Evolutionary conservation across 148 eudicot species (phyloP), one percentile per base, ranked within the genome.

Genomic region (Polygonum maritimum): DNA sequence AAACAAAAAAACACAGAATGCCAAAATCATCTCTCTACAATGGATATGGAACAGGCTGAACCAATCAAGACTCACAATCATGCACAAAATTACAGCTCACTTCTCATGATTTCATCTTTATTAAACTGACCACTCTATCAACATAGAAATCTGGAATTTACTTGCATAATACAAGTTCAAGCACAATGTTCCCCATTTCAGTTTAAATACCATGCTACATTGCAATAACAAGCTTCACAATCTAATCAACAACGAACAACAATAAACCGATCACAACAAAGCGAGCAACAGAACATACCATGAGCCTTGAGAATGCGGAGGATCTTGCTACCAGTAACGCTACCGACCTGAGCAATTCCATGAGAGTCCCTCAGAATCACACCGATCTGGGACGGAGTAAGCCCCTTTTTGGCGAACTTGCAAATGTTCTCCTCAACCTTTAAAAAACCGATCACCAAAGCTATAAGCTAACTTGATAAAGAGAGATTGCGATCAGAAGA

Each of bases 251-350:
- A 52, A 52, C 19, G 31, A 26, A 26, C 31, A 26, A n/a, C 10
- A 55, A 55, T 6, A n/a, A 55, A 55, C 7, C 7, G 26, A 55
- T n/a, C 31, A 6, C 21, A 16, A 19, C n/a, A 55, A 7, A 19
- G 22, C 2, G 31, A 11, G 31, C 21, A 31, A 55, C 11, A 60
- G 67, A 60, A 26, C 67, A 22, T 8, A 84, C 87, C 87, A 54
- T 80, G 85, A 51, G 85, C 87, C 52, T 85, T 85, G 76, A 85
- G 85, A 41, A 85, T 80, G 7, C 87, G 74, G 48, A 77, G 14
- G 13, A 77, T 77, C 67, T 69, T 77, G 74, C 39, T 77, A 1
- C 79, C 79, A 22, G 74, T 77, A 14, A 77, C 79, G 33, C 63
- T 77, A 14, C 54, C 51, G 14, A 77, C 79, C 49, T 77, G 74